Evolutionary conservation across 2,329 filamentous ascomycete species (phyloP).

Genomic region (Epichloe hybrida): DNA sequence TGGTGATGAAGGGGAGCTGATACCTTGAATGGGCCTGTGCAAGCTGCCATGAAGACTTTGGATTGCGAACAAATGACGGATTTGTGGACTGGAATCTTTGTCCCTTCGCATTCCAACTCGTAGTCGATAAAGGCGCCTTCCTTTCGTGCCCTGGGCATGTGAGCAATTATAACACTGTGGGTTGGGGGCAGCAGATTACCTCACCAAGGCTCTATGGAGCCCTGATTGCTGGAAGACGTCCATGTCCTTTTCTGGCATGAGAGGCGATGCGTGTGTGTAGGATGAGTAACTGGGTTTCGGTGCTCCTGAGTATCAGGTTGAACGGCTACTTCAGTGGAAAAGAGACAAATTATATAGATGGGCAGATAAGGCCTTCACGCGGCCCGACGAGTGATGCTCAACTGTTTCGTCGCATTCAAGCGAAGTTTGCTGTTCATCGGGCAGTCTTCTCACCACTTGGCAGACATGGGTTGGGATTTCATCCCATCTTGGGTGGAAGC

Average conservation of each 20-base stretch:
- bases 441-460: not conserved
- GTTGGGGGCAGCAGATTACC: not conserved
- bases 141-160: not conserved
- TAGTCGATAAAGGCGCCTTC: not conserved
- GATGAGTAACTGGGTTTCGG: not conserved
- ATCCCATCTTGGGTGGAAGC: not conserved
- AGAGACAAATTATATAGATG: not conserved
- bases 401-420: not conserved
- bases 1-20: not conserved
- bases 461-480: not conserved
- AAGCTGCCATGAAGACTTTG: not conserved
- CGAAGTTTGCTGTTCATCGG: not conserved
- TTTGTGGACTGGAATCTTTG: not conserved
- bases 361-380: not conserved
- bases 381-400: not conserved
- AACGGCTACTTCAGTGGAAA: not conserved
- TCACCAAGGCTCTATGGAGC: not conserved
- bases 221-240: not conserved
- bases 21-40: not conserved
- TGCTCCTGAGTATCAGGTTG: not conserved
- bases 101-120: not conserved
- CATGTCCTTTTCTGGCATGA: not conserved
- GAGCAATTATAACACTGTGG: not conserved
- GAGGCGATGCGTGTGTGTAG: not conserved
- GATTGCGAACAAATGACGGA: conserved; percentile 1